These are phyloP conservation scores for Prasinococcaceae sp. DNA, from an alignment of 139 green algal species.

Conservation along the genomic window DNA sequence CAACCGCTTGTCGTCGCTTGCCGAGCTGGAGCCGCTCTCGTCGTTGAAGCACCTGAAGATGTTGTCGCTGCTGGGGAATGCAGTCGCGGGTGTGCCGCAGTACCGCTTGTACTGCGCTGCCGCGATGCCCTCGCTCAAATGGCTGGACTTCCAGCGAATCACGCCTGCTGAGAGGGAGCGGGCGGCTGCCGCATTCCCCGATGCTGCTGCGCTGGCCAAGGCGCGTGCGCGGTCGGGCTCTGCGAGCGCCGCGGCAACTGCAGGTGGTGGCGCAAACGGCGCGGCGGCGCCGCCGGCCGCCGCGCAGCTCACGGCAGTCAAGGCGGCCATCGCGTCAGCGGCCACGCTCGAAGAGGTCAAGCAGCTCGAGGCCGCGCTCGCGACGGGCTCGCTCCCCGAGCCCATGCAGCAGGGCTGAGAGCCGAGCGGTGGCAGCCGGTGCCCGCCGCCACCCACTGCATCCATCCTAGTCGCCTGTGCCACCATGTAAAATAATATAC, in stretches of 20 bases:
- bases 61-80: constrained; percentile 80
- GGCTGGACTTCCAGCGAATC: constrained; percentile 70
- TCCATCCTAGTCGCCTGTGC: too few species aligned
- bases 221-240: background rate
- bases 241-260: too few species aligned
- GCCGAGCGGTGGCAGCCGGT: too few species aligned
- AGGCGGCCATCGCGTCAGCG: constrained; percentile 75
- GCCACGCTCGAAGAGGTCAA: constrained; percentile 78
- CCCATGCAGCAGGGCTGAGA: too few species aligned
- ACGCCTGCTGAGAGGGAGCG: background rate
- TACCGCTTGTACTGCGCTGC: constrained; percentile 81
- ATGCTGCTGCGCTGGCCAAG: background rate
- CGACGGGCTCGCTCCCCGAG: constrained; percentile 47
- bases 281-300: constrained; percentile 27
- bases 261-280: background rate
- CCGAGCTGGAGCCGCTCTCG: constrained; percentile 70
- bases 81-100: constrained; percentile 57
- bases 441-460: too few species aligned
- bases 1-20: constrained; percentile 76
- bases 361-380: constrained; percentile 63
- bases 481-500: too few species aligned
- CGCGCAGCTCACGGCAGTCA: constrained; percentile 69
- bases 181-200: background rate
- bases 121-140: constrained; percentile 53
- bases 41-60: constrained; percentile 46